Evolutionary conservation across 2,329 filamentous ascomycete genomes (phyloP).

Genomic region (Aureobasidium melanogenum): DNA sequence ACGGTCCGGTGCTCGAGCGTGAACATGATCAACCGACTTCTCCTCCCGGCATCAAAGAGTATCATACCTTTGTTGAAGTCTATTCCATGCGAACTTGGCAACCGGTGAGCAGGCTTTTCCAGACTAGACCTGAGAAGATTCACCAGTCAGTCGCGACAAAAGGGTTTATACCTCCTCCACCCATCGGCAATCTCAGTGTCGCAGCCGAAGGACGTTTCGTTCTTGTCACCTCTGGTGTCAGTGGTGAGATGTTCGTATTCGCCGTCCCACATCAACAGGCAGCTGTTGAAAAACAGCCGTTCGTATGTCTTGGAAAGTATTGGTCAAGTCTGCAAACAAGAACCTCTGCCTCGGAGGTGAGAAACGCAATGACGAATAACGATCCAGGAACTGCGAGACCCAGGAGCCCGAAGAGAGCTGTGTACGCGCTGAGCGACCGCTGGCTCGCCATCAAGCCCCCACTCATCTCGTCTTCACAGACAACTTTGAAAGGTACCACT

Average conservation of each 20-base stretch:
- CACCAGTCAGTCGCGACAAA: constrained; percentile 49
- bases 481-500: constrained; percentile 54
- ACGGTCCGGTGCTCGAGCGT: constrained; percentile 57
- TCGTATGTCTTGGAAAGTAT: constrained; percentile 72
- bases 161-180: constrained; percentile 58
- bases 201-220: constrained; percentile 64
- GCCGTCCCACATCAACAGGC: constrained; percentile 25
- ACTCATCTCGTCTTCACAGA: constrained; percentile 55
- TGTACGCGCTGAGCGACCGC: constrained; percentile 52
- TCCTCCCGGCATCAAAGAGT: constrained; percentile 44
- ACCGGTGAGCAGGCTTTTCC: constrained; percentile 63
- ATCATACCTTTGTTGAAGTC: constrained; percentile 82
- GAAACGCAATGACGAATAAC: neutral
- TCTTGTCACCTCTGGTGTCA: constrained; percentile 67
- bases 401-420: neutral
- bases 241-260: constrained; percentile 80
- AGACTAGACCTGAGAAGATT: constrained; percentile 55
- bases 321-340: constrained; percentile 56
- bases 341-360: neutral
- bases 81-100: constrained; percentile 74
- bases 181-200: constrained; percentile 64
- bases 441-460: constrained; percentile 75
- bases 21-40: constrained; percentile 27
- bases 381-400: neutral
- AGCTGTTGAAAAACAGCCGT: constrained; percentile 27